These are phyloP conservation scores for Combretum micranthum DNA, from an alignment of 345 rosid genomes.

Conservation along the genomic window DNA sequence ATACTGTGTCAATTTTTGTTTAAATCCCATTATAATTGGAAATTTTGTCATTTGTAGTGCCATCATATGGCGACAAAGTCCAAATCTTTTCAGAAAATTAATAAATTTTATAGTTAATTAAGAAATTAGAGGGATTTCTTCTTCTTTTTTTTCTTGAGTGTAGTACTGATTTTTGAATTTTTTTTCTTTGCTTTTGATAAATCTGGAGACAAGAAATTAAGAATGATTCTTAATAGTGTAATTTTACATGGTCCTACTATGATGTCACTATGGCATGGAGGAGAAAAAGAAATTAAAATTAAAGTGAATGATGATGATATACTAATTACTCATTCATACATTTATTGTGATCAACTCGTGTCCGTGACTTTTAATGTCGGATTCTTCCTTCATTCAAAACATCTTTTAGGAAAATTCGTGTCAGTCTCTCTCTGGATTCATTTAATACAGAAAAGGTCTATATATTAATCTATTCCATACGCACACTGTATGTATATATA, in stretches of 20 bases:
- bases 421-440: slow-evolving; percentile 5
- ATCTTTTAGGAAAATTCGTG: slow-evolving; percentile 19
- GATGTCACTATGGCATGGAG: slow-evolving; percentile 12
- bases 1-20: too few relatives aligned
- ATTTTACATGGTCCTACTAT: slow-evolving; percentile 9
- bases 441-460: background rate
- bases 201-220: background rate
- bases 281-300: background rate
- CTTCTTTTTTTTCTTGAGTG: too few relatives aligned
- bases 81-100: too few relatives aligned
- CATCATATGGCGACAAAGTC: too few relatives aligned
- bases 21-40: too few relatives aligned
- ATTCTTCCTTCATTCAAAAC: slow-evolving; percentile 20
- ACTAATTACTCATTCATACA: slow-evolving; percentile 19
- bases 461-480: slow-evolving; percentile 15
- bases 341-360: slow-evolving; percentile 38
- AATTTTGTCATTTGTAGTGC: too few relatives aligned
- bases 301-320: slow-evolving; percentile 14
- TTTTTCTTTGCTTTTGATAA: background rate
- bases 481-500: slow-evolving; percentile 3
- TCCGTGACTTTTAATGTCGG: slow-evolving; percentile 34
- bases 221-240: slow-evolving; percentile 1
- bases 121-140: too few relatives aligned
- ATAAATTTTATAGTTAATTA: too few relatives aligned
- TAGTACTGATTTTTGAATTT: too few relatives aligned